A percentile compares a stretch with the other conserved stretches of the same genome.
These are phyloP conservation scores for Polysphondylium violaceum DNA, from an alignment of 78 protist species.

Conservation along the genomic window DNA sequence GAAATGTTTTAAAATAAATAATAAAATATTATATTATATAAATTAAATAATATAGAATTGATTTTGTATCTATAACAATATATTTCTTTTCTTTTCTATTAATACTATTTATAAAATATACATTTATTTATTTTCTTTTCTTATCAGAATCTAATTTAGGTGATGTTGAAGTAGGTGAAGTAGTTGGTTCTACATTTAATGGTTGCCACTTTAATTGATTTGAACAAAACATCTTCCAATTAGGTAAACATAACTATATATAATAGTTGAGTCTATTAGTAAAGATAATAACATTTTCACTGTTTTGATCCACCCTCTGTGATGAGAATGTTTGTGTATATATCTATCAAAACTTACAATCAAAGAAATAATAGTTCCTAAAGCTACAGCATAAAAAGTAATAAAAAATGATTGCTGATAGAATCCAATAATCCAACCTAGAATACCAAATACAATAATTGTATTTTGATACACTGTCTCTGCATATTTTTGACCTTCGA, in stretches of 20 bases:
- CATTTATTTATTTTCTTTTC: too few species aligned
- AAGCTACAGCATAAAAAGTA: constrained; percentile 47
- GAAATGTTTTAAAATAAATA: too few species aligned
- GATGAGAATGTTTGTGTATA: not conserved
- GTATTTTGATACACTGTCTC: constrained; percentile 37
- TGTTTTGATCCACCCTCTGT: not conserved
- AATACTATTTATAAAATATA: too few species aligned
- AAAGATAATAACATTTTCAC: not conserved
- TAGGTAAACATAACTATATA: constrained; percentile 38
- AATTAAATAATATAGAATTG: too few species aligned
- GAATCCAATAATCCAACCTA: constrained; percentile 60
- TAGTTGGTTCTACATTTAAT: not conserved
- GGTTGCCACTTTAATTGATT: constrained; percentile 33
- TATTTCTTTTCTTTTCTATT: too few species aligned
- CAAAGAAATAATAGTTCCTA: constrained; percentile 29
- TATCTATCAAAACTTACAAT: constrained; percentile 6
- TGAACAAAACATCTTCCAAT: constrained; percentile 15
- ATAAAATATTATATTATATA: too few species aligned
- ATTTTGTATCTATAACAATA: too few species aligned
- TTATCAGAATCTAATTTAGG: not conserved
- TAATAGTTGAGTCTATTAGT: not conserved
- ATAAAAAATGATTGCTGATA: constrained; percentile 23
- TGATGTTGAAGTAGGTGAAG: constrained; percentile 6
- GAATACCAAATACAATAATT: constrained; percentile 45
- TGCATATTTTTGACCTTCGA: constrained; percentile 57